Base-by-base conservation (phyloP, 208 protist species). In the Acanthamoeba rhysodes region DNA sequence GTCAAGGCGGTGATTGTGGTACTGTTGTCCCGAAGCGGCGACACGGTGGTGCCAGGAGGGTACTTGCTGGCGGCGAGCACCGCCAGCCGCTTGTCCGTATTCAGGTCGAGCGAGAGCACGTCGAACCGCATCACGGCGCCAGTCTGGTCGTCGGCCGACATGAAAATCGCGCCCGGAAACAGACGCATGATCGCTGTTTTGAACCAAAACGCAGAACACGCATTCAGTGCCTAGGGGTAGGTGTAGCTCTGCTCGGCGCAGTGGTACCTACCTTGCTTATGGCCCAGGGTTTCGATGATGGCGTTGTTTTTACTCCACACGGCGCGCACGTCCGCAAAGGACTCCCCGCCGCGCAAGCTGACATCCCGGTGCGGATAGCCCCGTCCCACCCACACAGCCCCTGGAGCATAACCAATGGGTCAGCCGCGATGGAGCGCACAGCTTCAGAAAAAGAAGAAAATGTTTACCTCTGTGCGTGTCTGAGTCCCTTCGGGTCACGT, bases 241-340 rank as follows among this genome's bases (percentile, higher is more conserved):
- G n/a, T n/a, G n/a, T n/a, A n/a, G n/a, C n/a, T n/a, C n/a, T n/a
- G n/a, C n/a, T n/a, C n/a, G n/a, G n/a, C n/a, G n/a, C n/a, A n/a
- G n/a, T n/a, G n/a, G n/a, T n/a, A n/a, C n/a, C n/a, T n/a, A n/a
- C 68, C 78, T 50, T 87, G 78, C 48, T 34, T 87, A 5, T 55
- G n/a, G 45, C 78, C 48, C 22, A 87, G 16, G 32, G 78, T 87
- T 12, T 87, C 78, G 45, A 87, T 59, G 48, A 87, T 87, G 48
- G 78, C 48, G 78, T 87, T 87, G 45, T 50, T 87, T 32, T 87
- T 87, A 6, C 48, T 34, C 78, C 78, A 87, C 37, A 87, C 78
- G 45, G 78, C 78, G 7, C 48, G 37, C 22, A 87, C 48, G 24
- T 87, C 45, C 4, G 37, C 45, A n/a, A 59, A 87, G 4, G 78